Conservation (phyloP, 306 rosid genomes). For the Malus fusca region DNA sequence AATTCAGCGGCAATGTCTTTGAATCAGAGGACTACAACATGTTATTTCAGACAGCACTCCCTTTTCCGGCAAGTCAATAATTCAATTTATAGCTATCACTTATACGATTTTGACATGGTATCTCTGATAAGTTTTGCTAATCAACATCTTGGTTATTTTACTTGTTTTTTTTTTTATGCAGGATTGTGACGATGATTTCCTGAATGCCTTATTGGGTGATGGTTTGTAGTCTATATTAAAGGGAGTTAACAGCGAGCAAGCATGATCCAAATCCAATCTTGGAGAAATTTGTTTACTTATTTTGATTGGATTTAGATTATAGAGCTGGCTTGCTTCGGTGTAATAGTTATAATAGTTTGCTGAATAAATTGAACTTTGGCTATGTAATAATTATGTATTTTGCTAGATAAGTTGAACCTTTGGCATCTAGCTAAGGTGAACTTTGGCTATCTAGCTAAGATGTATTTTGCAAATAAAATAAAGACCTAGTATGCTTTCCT, state of each 20-base stretch:
- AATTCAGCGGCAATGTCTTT: not conserved
- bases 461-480: not conserved
- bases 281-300: not conserved
- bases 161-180: not conserved
- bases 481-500: not conserved
- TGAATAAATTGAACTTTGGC: not conserved
- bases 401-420: not conserved
- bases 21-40: constrained; percentile 5
- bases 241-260: not conserved
- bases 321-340: not conserved
- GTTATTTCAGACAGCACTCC: not conserved
- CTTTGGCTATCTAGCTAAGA: not conserved
- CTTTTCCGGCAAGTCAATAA: constrained; percentile 10
- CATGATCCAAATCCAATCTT: not conserved
- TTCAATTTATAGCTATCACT: not conserved
- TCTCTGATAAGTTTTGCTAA: not conserved
- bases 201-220: not conserved
- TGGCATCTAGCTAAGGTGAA: not conserved
- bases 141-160: not conserved
- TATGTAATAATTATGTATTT: not conserved
- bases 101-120: not conserved
- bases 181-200: constrained; percentile 23
- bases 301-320: not conserved
- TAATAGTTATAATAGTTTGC: not conserved
- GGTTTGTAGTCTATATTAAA: not conserved